phyloP scores from a whole-genome alignment of 1,284 basidiomycete species.

The Schizopora paradoxa region DNA sequence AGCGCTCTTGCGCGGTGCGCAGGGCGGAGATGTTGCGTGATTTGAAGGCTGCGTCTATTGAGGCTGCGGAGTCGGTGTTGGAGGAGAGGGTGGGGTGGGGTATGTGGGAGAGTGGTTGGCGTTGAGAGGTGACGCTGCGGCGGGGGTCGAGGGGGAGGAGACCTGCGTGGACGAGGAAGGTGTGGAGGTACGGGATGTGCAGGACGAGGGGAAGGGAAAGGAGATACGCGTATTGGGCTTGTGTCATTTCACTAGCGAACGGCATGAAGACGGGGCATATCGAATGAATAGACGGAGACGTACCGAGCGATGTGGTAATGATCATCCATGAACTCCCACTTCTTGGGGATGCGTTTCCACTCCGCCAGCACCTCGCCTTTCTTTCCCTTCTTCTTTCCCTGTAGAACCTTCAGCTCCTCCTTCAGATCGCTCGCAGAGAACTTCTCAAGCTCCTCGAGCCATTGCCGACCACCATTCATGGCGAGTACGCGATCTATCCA shows the following conservation, averaged over 20 bases:
- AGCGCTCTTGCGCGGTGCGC: conserved; percentile 50
- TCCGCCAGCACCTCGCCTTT: conserved; percentile 39
- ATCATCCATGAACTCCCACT: conserved; percentile 69
- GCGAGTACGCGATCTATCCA: conserved; percentile 56
- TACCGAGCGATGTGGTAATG: conserved; percentile 72
- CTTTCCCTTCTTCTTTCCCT: conserved; percentile 27
- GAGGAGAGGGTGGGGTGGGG: conserved; percentile 32
- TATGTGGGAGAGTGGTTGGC: conserved; percentile 64
- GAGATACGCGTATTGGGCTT: conserved; percentile 62
- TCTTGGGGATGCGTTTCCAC: conserved; percentile 46
- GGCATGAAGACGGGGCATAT: not conserved
- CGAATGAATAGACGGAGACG: conserved; percentile 13
- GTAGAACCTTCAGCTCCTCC: conserved; percentile 29
- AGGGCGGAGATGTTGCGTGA: conserved; percentile 22
- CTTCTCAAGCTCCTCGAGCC: conserved; percentile 41
- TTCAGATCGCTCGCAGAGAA: conserved; percentile 40
- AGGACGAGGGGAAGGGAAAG: conserved; percentile 64
- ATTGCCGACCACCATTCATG: conserved; percentile 30
- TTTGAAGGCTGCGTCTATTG: conserved; percentile 18
- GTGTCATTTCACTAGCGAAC: conserved; percentile 43
- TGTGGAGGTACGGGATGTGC: conserved; percentile 71
- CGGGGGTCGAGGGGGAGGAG: conserved; percentile 67
- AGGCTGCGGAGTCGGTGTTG: conserved; percentile 13
- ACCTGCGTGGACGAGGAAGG: conserved; percentile 81
- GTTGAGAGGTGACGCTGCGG: conserved; percentile 38